phyloP scores from a whole-genome alignment of 768 basidiomycete genomes.

The Tubosaeta sp. region DNA sequence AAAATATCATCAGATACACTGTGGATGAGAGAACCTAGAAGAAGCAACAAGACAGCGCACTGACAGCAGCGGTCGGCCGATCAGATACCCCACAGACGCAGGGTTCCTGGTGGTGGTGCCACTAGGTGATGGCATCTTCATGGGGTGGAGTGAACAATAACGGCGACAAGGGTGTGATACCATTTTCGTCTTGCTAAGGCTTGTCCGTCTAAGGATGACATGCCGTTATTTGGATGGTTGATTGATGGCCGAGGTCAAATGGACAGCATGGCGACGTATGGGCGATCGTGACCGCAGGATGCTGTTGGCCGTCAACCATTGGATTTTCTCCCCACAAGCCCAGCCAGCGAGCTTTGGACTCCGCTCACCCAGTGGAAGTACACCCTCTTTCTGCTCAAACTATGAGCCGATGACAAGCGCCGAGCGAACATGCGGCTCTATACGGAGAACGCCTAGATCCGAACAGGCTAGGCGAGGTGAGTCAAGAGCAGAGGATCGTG shows the following conservation, averaged over 20 bases:
- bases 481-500: neutral
- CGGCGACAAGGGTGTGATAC: neutral
- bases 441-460: too few relatives aligned
- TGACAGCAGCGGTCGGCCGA: neutral
- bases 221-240: neutral
- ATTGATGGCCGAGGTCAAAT: neutral
- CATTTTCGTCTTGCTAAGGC: neutral
- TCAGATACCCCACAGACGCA: neutral
- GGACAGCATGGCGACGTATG: neutral
- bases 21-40: neutral
- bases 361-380: neutral
- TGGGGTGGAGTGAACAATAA: too few relatives aligned
- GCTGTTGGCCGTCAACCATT: neutral
- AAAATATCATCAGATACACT: neutral
- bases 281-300: neutral
- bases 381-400: neutral
- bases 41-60: neutral
- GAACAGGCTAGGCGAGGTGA: neutral
- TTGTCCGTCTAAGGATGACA: neutral
- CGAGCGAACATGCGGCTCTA: neutral
- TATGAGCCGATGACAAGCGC: neutral
- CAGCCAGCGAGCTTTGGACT: neutral
- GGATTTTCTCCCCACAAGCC: neutral
- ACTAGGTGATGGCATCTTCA: neutral
- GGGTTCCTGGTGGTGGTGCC: neutral